phyloP scores from a whole-genome alignment of 257 asterid species.

The Solanum okadae region DNA sequence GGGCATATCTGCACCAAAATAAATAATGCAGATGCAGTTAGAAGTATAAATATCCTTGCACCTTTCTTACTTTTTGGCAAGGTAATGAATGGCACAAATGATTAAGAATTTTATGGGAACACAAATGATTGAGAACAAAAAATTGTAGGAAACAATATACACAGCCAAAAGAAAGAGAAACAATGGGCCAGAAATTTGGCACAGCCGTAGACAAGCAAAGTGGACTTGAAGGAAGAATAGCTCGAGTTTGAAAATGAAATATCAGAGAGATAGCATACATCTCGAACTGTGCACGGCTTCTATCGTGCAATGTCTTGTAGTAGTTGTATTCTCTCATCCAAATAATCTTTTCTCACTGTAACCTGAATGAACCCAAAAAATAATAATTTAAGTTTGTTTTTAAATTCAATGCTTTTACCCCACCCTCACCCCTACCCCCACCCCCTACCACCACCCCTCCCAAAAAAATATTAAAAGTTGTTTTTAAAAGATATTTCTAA shows the following conservation, averaged over 20 bases:
- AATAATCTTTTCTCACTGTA: conserved; percentile 50
- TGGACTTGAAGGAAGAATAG: not conserved
- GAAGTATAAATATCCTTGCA: not conserved
- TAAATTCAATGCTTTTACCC: too few species aligned
- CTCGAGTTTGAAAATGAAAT: not conserved
- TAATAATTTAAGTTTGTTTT: too few species aligned
- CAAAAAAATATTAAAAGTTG: too few species aligned
- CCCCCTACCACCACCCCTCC: too few species aligned
- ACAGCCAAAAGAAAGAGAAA: not conserved
- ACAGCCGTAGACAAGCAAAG: not conserved
- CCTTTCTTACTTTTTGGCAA: not conserved
- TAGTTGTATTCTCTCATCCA: conserved; percentile 64
- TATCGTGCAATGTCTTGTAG: conserved; percentile 5
- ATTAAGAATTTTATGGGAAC: not conserved
- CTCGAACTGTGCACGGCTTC: conserved; percentile 66
- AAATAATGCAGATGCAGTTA: not conserved
- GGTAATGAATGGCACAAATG: not conserved
- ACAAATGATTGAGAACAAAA: not conserved
- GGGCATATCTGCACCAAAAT: not conserved
- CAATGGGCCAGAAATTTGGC: not conserved
- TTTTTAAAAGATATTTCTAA: too few species aligned
- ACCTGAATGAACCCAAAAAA: conserved; percentile 34
- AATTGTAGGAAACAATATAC: not conserved
- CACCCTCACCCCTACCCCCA: too few species aligned
- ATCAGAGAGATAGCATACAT: conserved; percentile 24